phyloP scores from a whole-genome alignment of 768 basidiomycete species.

The Boletus sp. region DNA sequence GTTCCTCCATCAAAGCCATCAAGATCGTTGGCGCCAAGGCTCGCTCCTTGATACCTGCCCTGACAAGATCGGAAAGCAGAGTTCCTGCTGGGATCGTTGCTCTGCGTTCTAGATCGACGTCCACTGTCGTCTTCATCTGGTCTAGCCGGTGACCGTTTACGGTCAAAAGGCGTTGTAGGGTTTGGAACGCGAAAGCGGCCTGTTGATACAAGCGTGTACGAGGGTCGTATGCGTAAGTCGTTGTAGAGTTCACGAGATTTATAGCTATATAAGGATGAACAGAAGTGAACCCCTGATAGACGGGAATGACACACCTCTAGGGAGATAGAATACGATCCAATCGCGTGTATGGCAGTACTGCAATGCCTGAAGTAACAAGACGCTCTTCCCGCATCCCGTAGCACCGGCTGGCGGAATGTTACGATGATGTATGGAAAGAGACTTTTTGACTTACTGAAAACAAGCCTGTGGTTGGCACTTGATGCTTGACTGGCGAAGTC shows the following conservation, averaged over 20 bases:
- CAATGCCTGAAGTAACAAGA: conserved; percentile 72
- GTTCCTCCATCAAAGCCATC: conserved; percentile 53
- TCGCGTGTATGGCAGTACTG: conserved; percentile 59
- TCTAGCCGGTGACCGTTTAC: conserved; percentile 54
- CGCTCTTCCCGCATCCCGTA: conserved; percentile 79
- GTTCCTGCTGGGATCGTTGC: conserved; percentile 48
- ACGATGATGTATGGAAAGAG: not conserved
- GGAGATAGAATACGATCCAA: conserved; percentile 87
- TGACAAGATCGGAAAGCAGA: conserved; percentile 52
- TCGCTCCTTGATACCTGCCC: conserved; percentile 55
- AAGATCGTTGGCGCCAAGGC: conserved; percentile 55
- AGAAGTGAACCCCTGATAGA: not conserved
- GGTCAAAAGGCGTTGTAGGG: conserved; percentile 57
- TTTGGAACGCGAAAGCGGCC: conserved; percentile 58
- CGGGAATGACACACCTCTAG: conserved; percentile 53
- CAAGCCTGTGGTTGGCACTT: conserved; percentile 53
- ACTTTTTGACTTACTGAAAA: conserved; percentile 55
- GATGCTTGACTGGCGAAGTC: conserved; percentile 46
- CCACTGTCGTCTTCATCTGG: conserved; percentile 40
- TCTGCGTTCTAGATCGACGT: conserved; percentile 47
- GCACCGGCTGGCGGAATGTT: conserved; percentile 54
- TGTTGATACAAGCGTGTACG: conserved; percentile 78
- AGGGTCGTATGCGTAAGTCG: conserved; percentile 69
- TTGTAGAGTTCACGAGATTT: conserved; percentile 71
- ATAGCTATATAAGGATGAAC: conserved; percentile 36